Base-by-base conservation (phyloP, 1,139 yeast genomes). In the Debaryomyces subglobosus region DNA sequence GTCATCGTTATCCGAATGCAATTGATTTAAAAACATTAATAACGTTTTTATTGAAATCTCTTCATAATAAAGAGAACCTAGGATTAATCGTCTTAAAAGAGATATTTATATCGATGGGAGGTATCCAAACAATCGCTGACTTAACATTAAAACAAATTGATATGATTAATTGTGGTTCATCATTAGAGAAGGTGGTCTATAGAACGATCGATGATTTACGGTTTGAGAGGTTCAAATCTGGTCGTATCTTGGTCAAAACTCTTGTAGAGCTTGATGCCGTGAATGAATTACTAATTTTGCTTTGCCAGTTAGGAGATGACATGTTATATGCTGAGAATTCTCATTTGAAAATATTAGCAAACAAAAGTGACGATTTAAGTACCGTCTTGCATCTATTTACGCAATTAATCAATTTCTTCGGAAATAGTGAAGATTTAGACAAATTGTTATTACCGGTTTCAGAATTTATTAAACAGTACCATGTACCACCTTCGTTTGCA, bases 71-170 rank as follows among this genome's bases (percentile, higher is more conserved):
- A 5, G 89, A 86, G 48, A 74, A 80, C 1, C 75, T 86, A 23
- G 87, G 88, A n/a, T 67, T 89, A 3, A 73, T 86, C 25, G 79
- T 94, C 8, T 66, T 94, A 43, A 80, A 82, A 53, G 96, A 90
- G 51, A 69, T 92, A 45, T 67, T 92, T 16, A 67, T 78, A 23
- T 78, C 85, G 12, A 90, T 92, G 87, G 90, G 96, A 15, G 98
- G 98, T 3, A 80, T 91, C 34, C 88, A 86, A 52, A 78, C 85
- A 18, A 79, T 78, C 30, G 72, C 84, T 4, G 86, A 89, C 59
- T 69, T 90, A 44, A 85, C 92, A 0, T 67, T 78, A 5, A 71
- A 74, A 23, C 96, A 90, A 60, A 77, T 92, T 16, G 76, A 82
- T 47, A 77, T 84, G 67, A 69, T 92, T 38, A 85, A 86, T 50